Base-by-base conservation (phyloP, 805 yeast genomes). In the Ogataea dorogensis region DNA sequence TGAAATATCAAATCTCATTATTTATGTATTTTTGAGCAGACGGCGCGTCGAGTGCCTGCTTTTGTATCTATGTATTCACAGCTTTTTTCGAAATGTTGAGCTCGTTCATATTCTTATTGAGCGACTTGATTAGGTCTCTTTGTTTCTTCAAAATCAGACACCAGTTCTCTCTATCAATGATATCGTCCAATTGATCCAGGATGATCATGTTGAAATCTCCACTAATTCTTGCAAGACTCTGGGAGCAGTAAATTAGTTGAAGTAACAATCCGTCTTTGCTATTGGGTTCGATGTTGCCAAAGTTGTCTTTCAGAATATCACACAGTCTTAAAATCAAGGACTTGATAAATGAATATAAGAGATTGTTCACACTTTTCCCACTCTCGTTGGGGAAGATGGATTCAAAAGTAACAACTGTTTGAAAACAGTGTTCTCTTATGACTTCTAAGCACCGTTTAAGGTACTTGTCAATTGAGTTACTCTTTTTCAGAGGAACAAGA, bases 161-260 rank as follows among this genome's bases (percentile, higher is more conserved):
- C 79, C 79, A 75, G 28, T 68, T 68, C 5, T 47, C 44, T 17
- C 58, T 53, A n/a, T 65, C 59, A 2, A 68, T 50, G 2, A 64
- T 34, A 16, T 49, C 54, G 1, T 47, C 28, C 10, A 76, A 49
- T 26, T 66, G 65, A 41, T 66, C 58, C 1, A 71, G 54, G 33
- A 79, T 58, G n/a, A 73, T 46, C 19, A 68, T 58, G 61, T 85
- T 81, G 56, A 86, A 85, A 49, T 83, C 86, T 3, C 76, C 77
- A 10, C 85, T 81, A 14, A 77, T 75, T 44, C 88, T 67, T 1
- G 83, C 79, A 34, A 91, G 66, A 23, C 95, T 81, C 54, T 83
- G 87, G n/a, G 95, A 82, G 47, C 96, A 86, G 61, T 89, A 91
- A 1, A 86, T 79, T 24, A 89, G 61, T 60, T 91, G 98, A 21